Evolutionary conservation across 1,284 basidiomycete genomes (phyloP).

Genomic region (Cutaneotrichosporon dermatis): DNA sequence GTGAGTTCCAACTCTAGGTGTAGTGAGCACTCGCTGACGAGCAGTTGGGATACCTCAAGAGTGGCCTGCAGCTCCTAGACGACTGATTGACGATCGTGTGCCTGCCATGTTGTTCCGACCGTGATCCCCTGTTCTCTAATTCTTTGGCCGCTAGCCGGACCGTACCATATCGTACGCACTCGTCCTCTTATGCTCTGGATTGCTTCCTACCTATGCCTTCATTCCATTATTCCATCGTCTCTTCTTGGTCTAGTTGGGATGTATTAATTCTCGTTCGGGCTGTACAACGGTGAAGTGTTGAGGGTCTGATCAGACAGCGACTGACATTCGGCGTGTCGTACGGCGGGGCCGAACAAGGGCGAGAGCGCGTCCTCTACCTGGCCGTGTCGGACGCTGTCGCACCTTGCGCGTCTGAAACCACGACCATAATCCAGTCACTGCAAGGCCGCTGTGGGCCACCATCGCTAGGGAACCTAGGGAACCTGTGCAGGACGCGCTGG

Average conservation of each 20-base stretch:
- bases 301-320: too few species aligned
- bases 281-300: too few species aligned
- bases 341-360: too few species aligned
- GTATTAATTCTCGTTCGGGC: not conserved
- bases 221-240: not conserved
- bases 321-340: too few species aligned
- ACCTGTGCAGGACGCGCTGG: too few species aligned
- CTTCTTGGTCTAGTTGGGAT: not conserved
- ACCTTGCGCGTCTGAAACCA: too few species aligned
- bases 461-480: too few species aligned
- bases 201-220: not conserved
- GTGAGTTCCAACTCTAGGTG: slow-evolving; percentile 55
- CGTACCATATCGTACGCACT: not conserved
- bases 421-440: too few species aligned
- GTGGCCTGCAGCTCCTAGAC: slow-evolving; percentile 36
- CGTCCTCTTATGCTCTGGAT: not conserved
- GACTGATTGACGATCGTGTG: slow-evolving; percentile 20
- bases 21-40: not conserved
- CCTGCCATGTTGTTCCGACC: not conserved
- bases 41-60: slow-evolving; percentile 40
- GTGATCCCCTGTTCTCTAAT: too few species aligned
- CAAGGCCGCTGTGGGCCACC: too few species aligned
- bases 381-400: too few species aligned
- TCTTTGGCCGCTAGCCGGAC: not conserved
- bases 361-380: too few species aligned